Evolutionary conservation across 805 yeast species (phyloP).

Genomic region (Candida andamanensis): DNA sequence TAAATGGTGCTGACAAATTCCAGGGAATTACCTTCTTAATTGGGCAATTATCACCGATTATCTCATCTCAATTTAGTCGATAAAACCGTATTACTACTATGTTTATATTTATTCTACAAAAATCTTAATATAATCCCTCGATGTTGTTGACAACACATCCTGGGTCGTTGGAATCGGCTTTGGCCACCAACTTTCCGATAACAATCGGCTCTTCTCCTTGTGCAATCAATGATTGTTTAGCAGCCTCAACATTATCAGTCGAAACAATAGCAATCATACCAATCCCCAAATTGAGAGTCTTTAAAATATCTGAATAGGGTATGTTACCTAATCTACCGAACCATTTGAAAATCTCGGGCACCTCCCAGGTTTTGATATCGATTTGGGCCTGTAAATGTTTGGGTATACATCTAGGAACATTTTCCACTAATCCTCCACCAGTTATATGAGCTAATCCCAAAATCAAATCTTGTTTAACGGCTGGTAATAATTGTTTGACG

Average conservation of each 20-base stretch:
- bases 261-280: slow-evolving; percentile 93
- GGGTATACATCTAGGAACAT: slow-evolving; percentile 93
- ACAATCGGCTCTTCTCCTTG: slow-evolving; percentile 72
- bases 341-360: slow-evolving; percentile 91
- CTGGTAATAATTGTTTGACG: slow-evolving; percentile 82
- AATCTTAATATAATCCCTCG: slow-evolving; percentile 27
- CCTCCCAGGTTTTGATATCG: slow-evolving; percentile 75
- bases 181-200: slow-evolving; percentile 35
- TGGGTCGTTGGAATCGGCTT: slow-evolving; percentile 41
- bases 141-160: slow-evolving; percentile 55
- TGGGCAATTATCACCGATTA: too few relatives aligned
- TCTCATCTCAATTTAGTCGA: too few relatives aligned
- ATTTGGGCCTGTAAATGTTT: slow-evolving; percentile 70
- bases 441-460: slow-evolving; percentile 95
- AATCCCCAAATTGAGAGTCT: slow-evolving; percentile 92
- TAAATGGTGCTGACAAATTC: too few relatives aligned
- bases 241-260: slow-evolving; percentile 56
- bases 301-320: slow-evolving; percentile 76
- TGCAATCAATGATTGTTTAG: slow-evolving; percentile 46
- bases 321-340: slow-evolving; percentile 88
- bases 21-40: too few relatives aligned
- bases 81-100: too few relatives aligned
- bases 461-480: slow-evolving; percentile 60
- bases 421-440: slow-evolving; percentile 97
- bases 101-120: background rate